These are phyloP conservation scores for Chenopodium formosanum DNA, from an alignment of 148 eudicot genomes.

Conservation along the genomic window DNA sequence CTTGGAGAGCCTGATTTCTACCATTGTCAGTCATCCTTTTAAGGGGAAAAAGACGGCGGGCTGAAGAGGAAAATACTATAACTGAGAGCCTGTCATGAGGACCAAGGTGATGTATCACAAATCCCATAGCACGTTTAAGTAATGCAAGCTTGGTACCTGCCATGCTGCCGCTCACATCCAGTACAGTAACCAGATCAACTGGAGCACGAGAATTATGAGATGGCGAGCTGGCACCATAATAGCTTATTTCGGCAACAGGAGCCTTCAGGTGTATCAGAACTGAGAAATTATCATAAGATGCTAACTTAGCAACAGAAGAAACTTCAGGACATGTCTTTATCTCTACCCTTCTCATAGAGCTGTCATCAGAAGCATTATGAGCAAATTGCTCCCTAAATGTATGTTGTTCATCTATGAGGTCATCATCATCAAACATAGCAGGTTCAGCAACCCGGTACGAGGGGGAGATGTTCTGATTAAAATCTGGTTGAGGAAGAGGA, in stretches of 20 bases:
- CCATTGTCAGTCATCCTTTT: slow-evolving; percentile 66
- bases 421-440: slow-evolving; percentile 69
- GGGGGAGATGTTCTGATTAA: slow-evolving; percentile 38
- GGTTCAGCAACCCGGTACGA: slow-evolving; percentile 59
- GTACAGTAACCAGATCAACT: slow-evolving; percentile 78
- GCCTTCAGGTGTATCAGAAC: slow-evolving; percentile 76
- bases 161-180: slow-evolving; percentile 92
- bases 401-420: slow-evolving; percentile 43
- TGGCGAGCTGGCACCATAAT: slow-evolving; percentile 24
- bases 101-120: slow-evolving; percentile 78
- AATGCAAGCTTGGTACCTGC: slow-evolving; percentile 86
- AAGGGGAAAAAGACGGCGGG: slow-evolving; percentile 78
- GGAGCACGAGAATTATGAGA: slow-evolving; percentile 56
- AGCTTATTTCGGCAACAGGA: slow-evolving; percentile 35
- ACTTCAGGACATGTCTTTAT: slow-evolving; percentile 62
- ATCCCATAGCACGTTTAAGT: slow-evolving; percentile 85
- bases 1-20: slow-evolving; percentile 62
- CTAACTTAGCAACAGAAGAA: slow-evolving; percentile 41
- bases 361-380: slow-evolving; percentile 17
- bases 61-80: slow-evolving; percentile 73
- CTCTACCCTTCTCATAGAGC: slow-evolving; percentile 31
- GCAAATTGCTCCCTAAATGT: slow-evolving; percentile 19
- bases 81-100: slow-evolving; percentile 77
- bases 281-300: slow-evolving; percentile 41
- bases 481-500: slow-evolving; percentile 46